Percentiles rank a stretch among this genome's conserved stretches.
phyloP scores from a whole-genome alignment of 345 rosid species.

The Populus pruinosa region DNA sequence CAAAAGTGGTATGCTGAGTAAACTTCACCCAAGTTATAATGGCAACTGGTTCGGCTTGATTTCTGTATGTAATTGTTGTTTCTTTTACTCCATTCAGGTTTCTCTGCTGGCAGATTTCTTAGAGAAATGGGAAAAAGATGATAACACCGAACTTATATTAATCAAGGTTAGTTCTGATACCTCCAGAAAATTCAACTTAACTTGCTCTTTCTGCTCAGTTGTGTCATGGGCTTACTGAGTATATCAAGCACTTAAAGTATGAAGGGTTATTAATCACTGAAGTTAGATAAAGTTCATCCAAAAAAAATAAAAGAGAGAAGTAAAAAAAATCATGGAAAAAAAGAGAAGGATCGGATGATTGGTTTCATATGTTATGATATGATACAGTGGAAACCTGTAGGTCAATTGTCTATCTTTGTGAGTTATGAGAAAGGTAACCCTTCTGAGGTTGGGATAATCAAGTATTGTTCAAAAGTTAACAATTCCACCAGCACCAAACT shows the following conservation, averaged over 20 bases:
- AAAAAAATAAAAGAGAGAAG: too few relatives aligned
- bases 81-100: conserved; percentile 43
- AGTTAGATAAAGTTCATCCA: too few relatives aligned
- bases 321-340: too few relatives aligned
- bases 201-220: too few relatives aligned
- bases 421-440: too few relatives aligned
- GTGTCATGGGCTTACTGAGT: neutral
- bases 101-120: conserved; percentile 63
- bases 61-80: neutral
- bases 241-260: neutral
- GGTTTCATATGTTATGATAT: neutral
- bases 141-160: conserved; percentile 49
- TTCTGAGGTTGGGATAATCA: too few relatives aligned
- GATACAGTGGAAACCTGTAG: neutral
- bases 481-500: too few relatives aligned
- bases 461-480: too few relatives aligned
- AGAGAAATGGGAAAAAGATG: conserved; percentile 84
- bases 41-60: neutral
- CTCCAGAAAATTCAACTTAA: neutral
- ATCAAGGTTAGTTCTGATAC: conserved; percentile 53
- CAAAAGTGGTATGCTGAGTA: conserved; percentile 57
- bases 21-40: neutral
- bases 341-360: too few relatives aligned
- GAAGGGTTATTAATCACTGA: neutral
- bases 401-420: too few relatives aligned